Evolutionary conservation across 208 protist genomes (phyloP), one percentile per base, ranked within the genome.

Genomic region (Trypanosoma cruzi): DNA sequence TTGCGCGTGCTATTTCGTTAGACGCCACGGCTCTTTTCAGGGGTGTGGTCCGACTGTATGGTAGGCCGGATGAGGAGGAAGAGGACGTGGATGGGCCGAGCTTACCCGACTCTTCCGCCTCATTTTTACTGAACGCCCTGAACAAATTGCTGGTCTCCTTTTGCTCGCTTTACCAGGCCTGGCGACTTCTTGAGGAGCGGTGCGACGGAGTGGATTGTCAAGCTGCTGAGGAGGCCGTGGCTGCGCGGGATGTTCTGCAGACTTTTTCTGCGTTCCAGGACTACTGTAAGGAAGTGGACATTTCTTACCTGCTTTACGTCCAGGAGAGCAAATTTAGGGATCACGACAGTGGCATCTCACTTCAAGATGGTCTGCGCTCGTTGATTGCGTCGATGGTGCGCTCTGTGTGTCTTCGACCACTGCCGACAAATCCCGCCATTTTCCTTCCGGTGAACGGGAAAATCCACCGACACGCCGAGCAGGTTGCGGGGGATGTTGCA

Each of bases 251-350:
- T 29, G 60, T 86, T 58, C 63, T 68, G 46, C 37, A 64, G 26
- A 57, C 64, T 29, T 82, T 73, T 64, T 67, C 58, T 10, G 40
- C 46, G 29, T 77, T 84, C 65, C 60, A 74, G 48, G 84, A 73
- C 50, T 95, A 90, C 72, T 55, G 71, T 26, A 77, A 71, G 20
- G 87, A 93, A 66, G 71, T 87, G 5, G 90, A 95, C 57, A 75
- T 88, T 20, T 86, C 90, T 4, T 80, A 86, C 58, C 81, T 95
- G 14, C 74, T 92, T 24, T 74, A 81, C 28, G 62, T 86, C 11
- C 66, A 82, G 61, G 57, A 76, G 16, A 56, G 64, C 26, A 55
- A 61, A 37, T 26, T 64, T 2, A 53, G 24, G 11, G 36, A 46
- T 57, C 6, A 24, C 14, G 61, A 24, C 14, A 3, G 34, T 55